Base-by-base conservation (phyloP, 2,329 filamentous ascomycete species). In the Immersiporthe knoxdaviesiana region DNA sequence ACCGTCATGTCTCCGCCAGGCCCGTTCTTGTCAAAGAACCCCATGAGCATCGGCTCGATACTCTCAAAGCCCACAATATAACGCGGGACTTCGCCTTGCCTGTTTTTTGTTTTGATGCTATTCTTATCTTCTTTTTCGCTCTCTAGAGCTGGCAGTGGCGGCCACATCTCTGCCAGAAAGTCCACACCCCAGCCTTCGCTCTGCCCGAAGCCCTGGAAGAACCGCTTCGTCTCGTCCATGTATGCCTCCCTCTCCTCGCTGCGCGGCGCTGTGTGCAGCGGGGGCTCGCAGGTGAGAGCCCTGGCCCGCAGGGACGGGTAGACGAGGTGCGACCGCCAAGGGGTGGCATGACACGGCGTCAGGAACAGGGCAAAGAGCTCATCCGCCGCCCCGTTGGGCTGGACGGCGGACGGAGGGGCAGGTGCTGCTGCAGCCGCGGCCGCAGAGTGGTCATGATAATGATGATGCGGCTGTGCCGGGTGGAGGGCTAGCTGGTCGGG, bases 331-430 rank as follows among this genome's bases (percentile, higher is more conserved):
- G 91, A 94, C 75, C 94, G 91, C 95, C 96, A 98, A 2, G 96
- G 95, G 0, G 95, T 98, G 73, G 92, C 92, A 83, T 99, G 96
- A 81, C 96, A 99, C 12, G 96, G 96, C 86, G 94, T 97, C 32
- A 99, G 85, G 81, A 98, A 97, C 27, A 91, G 91, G 44, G 90
- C 88, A 74, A 90, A 90, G 14, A 89, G 83, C 69, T 87, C 85
- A 47, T 81, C 75, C 47, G 74, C 71, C 37, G 74, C 72, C 27
- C 77, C 76, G 2, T 76, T 68, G 52, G 71, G 30, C 7, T 10
- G 8, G 58, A 74, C 0, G 73, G 74, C 41, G 75, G 72, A 1
- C 72, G 65, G 76, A 8, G 37, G 6, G 2, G 11, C 37, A 39
- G 37, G 37, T 39, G 37, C 37, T 39, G 37, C 37, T 39, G 37